Evolutionary conservation across 345 rosid genomes (phyloP).

Genomic region (Ailanthus altissimus): DNA sequence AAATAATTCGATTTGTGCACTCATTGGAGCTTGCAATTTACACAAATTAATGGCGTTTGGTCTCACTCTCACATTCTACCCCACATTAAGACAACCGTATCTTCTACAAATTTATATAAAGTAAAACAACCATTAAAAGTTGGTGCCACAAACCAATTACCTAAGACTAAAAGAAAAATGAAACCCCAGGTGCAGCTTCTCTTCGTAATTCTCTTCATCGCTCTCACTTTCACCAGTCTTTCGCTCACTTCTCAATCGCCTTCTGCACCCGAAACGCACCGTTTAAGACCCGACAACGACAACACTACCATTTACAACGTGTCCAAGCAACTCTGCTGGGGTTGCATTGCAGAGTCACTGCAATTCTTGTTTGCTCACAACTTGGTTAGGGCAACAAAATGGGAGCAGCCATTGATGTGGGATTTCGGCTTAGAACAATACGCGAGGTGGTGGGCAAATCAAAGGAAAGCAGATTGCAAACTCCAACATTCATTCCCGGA

Average conservation of each 20-base stretch:
- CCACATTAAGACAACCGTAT: not conserved
- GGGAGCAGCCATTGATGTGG: constrained; percentile 76
- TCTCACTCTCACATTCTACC: not conserved
- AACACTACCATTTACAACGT: constrained; percentile 42
- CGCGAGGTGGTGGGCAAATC: constrained; percentile 82
- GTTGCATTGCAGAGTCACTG: constrained; percentile 71
- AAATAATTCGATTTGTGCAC: not conserved
- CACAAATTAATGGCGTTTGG: not conserved
- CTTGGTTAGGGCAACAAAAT: constrained; percentile 56
- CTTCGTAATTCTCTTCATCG: constrained; percentile 24
- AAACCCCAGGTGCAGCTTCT: constrained; percentile 33
- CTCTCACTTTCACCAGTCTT: constrained; percentile 9
- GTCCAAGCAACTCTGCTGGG: constrained; percentile 62
- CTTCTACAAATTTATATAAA: constrained; percentile 9
- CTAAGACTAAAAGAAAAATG: constrained; percentile 31
- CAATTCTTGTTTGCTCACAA: constrained; percentile 73
- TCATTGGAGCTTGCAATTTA: constrained; percentile 17
- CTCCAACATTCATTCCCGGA: constrained; percentile 65
- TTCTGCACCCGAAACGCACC: not conserved
- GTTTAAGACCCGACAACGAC: constrained; percentile 22
- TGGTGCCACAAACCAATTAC: constrained; percentile 5
- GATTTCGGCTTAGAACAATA: constrained; percentile 66
- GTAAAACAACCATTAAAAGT: constrained; percentile 3
- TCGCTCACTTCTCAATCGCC: constrained; percentile 23
- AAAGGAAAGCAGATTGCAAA: constrained; percentile 61